Evolutionary conservation across 768 basidiomycete species (phyloP).

Genomic region (Lentinula aciculospora): DNA sequence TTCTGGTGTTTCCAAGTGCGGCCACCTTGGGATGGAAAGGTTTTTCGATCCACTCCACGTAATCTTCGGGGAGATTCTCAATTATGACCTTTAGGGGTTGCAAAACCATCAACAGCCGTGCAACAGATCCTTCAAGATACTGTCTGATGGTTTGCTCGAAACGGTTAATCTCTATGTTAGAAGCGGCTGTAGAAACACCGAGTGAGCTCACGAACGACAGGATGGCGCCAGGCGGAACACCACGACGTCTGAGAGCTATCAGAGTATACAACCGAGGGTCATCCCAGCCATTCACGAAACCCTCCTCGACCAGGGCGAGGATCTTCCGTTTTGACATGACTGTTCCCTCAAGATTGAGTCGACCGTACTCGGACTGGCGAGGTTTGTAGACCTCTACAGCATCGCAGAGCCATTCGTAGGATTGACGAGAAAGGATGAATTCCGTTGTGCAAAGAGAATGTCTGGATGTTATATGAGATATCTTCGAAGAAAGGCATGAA

Average conservation of each 20-base stretch:
- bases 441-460: slow-evolving; percentile 97
- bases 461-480: slow-evolving; percentile 32
- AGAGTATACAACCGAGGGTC: slow-evolving; percentile 97
- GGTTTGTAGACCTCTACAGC: slow-evolving; percentile 97
- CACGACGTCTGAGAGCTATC: slow-evolving; percentile 90
- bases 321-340: slow-evolving; percentile 98
- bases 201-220: slow-evolving; percentile 87
- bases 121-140: slow-evolving; percentile 84
- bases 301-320: slow-evolving; percentile 76
- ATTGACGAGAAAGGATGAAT: slow-evolving; percentile 92
- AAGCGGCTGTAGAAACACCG: slow-evolving; percentile 84
- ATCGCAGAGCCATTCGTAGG: slow-evolving; percentile 99
- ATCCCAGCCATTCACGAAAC: slow-evolving; percentile 90
- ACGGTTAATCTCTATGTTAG: slow-evolving; percentile 81
- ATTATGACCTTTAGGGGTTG: slow-evolving; percentile 87
- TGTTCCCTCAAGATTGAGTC: slow-evolving; percentile 88
- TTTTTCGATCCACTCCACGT: slow-evolving; percentile 78
- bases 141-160: slow-evolving; percentile 89
- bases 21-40: slow-evolving; percentile 93
- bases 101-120: slow-evolving; percentile 88
- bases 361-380: slow-evolving; percentile 93
- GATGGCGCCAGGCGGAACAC: slow-evolving; percentile 95
- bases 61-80: slow-evolving; percentile 86
- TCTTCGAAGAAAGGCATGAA: background rate
- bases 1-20: slow-evolving; percentile 70